Base-by-base conservation (phyloP, 2,329 filamentous ascomycete genomes). In the Tolypocladium ophioglossoides region DNA sequence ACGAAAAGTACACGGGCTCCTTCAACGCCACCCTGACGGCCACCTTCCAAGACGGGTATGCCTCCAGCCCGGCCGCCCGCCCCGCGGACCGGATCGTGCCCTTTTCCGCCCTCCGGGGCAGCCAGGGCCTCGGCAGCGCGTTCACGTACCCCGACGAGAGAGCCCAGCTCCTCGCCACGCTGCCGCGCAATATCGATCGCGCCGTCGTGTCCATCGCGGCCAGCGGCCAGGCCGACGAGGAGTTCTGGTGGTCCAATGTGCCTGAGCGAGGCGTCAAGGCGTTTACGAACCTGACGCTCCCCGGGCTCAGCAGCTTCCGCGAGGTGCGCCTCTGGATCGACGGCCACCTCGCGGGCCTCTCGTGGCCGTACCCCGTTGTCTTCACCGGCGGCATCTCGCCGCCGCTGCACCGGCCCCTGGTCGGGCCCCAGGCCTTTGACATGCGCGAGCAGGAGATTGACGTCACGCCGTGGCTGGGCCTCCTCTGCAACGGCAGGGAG, bases 191-290 rank as follows among this genome's bases (percentile, higher is more conserved):
- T 62, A 76, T 78, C 22, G 79, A 80, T 52, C 82, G 84, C 55
- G 89, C 89, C 20, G 79, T 91, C 10, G 81, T 92, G 54, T 83
- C 86, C 0, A 77, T 94, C n/a, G 83, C 86, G 10, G 87, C 89
- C 18, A 89, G 84, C 59, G 89, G 87, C 0, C 89, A 94, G 66
- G 78, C 78, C 0, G 71, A 76, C 18, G 89, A 94, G 70, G 89
- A 95, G 66, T 92, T 92, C 63, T 95, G 89, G 88, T 94, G 87
- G 83, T 80, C 78, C 55, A 92, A 92, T 63, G 83, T 90, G 1
- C 78, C 86, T 2, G 77, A 84, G 46, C 80, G 79, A 11, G 78
- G 84, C 58, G 74, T 74, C 4, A 58, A 76, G 38, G 77, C 78
- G 4, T 92, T 91, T 64, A 72, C 76, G 5, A 67, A 70, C 8